These are phyloP conservation scores for Dothistroma pini DNA, from an alignment of 2,329 filamentous ascomycete genomes.

Conservation along the genomic window DNA sequence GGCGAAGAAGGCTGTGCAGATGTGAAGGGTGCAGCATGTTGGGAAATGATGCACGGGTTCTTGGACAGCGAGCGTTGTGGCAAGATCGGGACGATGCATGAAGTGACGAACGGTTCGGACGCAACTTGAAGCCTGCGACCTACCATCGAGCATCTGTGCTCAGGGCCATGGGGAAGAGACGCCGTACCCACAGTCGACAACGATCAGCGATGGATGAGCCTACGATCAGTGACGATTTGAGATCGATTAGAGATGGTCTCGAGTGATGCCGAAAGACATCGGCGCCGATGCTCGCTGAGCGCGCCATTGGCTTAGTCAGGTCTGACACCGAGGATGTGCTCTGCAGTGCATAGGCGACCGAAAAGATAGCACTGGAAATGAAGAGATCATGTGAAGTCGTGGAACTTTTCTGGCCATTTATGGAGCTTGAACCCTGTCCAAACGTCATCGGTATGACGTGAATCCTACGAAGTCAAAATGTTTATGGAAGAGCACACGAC, in stretches of 20 bases:
- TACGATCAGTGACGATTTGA: background rate
- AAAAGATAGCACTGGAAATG: background rate
- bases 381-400: background rate
- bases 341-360: background rate
- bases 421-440: background rate
- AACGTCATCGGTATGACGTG: background rate
- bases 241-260: background rate
- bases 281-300: background rate
- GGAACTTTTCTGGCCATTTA: background rate
- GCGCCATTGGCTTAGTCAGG: background rate
- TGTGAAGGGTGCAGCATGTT: constrained; percentile 19
- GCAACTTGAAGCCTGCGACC: background rate
- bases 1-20: constrained; percentile 68
- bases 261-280: background rate
- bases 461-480: background rate
- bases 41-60: background rate
- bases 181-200: background rate
- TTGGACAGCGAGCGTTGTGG: background rate
- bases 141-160: background rate
- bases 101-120: background rate
- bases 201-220: background rate
- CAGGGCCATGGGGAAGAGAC: background rate
- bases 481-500: background rate
- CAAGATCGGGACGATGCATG: background rate
- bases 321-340: background rate